These are phyloP conservation scores for Blastobotrys persicus DNA, from an alignment of 1,139 yeast genomes.

Conservation along the genomic window DNA sequence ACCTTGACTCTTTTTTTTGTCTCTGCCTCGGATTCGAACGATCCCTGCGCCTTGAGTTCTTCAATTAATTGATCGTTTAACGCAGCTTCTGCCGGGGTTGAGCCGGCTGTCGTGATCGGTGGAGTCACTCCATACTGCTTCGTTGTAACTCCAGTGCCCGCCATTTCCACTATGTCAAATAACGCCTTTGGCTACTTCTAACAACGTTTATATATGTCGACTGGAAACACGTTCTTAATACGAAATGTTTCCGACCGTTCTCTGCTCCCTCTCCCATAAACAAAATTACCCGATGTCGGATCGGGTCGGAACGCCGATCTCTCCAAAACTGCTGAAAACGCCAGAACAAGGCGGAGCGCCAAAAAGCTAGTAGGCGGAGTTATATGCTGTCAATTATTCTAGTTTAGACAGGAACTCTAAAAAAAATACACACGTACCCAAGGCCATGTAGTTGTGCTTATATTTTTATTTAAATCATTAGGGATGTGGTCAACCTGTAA, in stretches of 20 bases:
- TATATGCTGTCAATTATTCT: too few relatives aligned
- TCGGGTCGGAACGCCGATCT: background rate
- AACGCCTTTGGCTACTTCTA: too few relatives aligned
- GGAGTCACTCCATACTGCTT: conserved; percentile 70
- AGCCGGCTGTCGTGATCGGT: conserved; percentile 80
- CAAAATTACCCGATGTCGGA: background rate
- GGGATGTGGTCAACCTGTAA: too few relatives aligned
- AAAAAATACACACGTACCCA: too few relatives aligned
- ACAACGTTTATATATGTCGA: background rate
- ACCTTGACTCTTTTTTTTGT: conserved; percentile 77
- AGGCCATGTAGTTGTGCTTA: too few relatives aligned
- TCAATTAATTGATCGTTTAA: conserved; percentile 73
- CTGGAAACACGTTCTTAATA: too few relatives aligned
- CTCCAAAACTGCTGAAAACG: background rate
- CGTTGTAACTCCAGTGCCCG: conserved; percentile 5
- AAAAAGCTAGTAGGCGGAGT: too few relatives aligned
- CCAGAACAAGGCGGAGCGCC: too few relatives aligned
- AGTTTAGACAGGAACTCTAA: too few relatives aligned
- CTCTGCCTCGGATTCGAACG: conserved; percentile 83
- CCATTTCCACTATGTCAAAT: too few relatives aligned
- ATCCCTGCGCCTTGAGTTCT: conserved; percentile 79
- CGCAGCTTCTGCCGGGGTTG: conserved; percentile 74
- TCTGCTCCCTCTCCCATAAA: background rate
- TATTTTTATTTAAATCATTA: too few relatives aligned
- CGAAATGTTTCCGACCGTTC: too few relatives aligned